Conservation (phyloP, 345 rosid genomes). For the Isatis tinctoria region DNA sequence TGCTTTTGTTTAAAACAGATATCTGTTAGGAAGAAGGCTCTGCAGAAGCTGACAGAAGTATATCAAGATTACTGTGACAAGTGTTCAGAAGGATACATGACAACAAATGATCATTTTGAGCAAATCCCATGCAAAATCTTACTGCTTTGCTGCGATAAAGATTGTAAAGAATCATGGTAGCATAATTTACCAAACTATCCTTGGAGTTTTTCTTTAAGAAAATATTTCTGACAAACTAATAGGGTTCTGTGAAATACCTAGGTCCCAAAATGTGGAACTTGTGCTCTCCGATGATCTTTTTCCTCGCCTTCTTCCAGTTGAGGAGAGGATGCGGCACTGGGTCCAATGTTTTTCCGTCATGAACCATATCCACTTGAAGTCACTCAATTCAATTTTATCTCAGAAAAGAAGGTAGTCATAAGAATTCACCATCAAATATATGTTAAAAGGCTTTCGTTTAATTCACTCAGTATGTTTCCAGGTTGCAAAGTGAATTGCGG, state of each 20-base stretch:
- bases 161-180: slow-evolving; percentile 74
- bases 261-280: slow-evolving; percentile 74
- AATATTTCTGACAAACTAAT: slow-evolving; percentile 10
- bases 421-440: slow-evolving; percentile 15
- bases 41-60: slow-evolving; percentile 72
- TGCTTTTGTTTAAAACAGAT: slow-evolving; percentile 42
- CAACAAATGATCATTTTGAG: slow-evolving; percentile 58
- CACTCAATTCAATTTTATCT: slow-evolving; percentile 56
- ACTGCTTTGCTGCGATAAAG: slow-evolving; percentile 75
- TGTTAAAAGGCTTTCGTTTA: slow-evolving; percentile 16
- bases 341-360: slow-evolving; percentile 66
- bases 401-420: slow-evolving; percentile 68
- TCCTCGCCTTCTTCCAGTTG: slow-evolving; percentile 53
- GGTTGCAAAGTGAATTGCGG: slow-evolving; percentile 77
- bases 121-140: slow-evolving; percentile 79
- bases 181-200: slow-evolving; percentile 22
- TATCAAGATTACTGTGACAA: slow-evolving; percentile 74
- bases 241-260: slow-evolving; percentile 19
- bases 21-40: slow-evolving; percentile 81
- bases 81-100: slow-evolving; percentile 65
- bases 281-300: slow-evolving; percentile 70
- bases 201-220: neutral
- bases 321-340: slow-evolving; percentile 78
- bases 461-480: slow-evolving; percentile 35
- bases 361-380: slow-evolving; percentile 63